Evolutionary conservation across 75 land plant species (phyloP), one percentile per base, ranked within the genome.

Genomic region (Adiantum capillusveneris): DNA sequence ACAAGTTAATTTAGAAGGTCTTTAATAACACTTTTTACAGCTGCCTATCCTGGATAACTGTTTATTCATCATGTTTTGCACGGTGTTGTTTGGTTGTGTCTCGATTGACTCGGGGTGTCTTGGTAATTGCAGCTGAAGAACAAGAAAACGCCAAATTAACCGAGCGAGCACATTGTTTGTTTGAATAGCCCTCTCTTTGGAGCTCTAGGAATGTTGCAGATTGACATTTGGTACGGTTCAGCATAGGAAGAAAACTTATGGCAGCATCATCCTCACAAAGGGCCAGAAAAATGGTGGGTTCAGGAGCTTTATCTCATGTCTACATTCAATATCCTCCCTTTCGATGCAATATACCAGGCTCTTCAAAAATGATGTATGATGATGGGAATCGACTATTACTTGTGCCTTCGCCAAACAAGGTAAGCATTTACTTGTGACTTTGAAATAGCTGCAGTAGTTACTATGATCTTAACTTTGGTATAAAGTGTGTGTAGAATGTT

Each of bases 241-340:
- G 9, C 9, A 9, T 34, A 9, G 9, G 3, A 34, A 34, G 37
- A 34, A 34, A 34, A 3, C 3, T 9, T 5, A 34, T 34, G 37
- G 68, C 51, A 45, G 60, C 65, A 58, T 75, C 76, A 18, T 68
- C 70, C 46, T 75, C 83, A 16, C 79, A 70, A 59, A 2, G 6
- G 2, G 49, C 66, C 22, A 58, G 62, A 59, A 61, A 29, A 45
- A 53, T 79, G 21, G 66, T 64, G 59, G 82, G 76, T 29, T 75
- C 85, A 52, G 90, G 84, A 57, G 90, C 96, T 24, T 67, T 86
- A 6, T 89, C 98, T 7, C 98, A 94, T 84, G 98, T 71, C 57
- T 94, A 84, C 70, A 66, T 90, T 21, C 96, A 90, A 54, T 60
- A 86, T 69, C 98, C 87, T 29, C 88, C 98, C 46, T 63, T 94